These are phyloP conservation scores for Chlorella sp. DNA, from an alignment of 139 green algal genomes.

Conservation along the genomic window DNA sequence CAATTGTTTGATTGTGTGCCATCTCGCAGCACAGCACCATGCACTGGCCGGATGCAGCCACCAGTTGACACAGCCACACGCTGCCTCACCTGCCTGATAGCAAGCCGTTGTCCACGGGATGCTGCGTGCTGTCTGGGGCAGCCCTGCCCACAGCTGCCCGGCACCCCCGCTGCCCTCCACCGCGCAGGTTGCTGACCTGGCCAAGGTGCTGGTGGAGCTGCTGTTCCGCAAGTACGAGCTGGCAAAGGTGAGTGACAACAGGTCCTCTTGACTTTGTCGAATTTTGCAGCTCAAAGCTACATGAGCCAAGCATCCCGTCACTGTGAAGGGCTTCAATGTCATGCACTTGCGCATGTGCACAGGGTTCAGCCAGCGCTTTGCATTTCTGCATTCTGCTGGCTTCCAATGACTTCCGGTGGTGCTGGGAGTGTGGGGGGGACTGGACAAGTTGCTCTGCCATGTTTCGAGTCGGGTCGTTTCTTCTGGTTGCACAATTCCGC, in stretches of 20 bases:
- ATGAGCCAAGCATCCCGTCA: no score
- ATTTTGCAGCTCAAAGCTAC: no score
- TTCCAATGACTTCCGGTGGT: background rate
- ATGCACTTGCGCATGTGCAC: no score
- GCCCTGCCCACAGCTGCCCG: no score
- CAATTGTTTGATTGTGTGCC: no score
- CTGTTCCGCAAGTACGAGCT: conserved; percentile 1
- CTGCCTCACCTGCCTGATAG: background rate
- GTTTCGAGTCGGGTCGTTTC: background rate
- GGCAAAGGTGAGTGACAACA: conserved; percentile 10
- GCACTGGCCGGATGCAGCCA: background rate
- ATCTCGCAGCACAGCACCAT: background rate
- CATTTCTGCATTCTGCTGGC: background rate
- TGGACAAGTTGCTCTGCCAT: background rate
- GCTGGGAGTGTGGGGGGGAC: background rate
- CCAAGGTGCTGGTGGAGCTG: conserved; percentile 36
- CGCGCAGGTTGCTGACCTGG: conserved; percentile 40
- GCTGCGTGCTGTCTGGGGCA: no score
- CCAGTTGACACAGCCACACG: background rate
- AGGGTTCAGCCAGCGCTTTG: no score
- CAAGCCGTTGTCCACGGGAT: no score
- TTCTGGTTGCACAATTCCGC: background rate
- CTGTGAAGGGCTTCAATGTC: no score
- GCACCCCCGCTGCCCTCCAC: no score
- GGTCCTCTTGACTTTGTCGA: no score